These are phyloP conservation scores for Metschnikowia noctiluminum DNA, from an alignment of 805 yeast genomes.

Conservation along the genomic window DNA sequence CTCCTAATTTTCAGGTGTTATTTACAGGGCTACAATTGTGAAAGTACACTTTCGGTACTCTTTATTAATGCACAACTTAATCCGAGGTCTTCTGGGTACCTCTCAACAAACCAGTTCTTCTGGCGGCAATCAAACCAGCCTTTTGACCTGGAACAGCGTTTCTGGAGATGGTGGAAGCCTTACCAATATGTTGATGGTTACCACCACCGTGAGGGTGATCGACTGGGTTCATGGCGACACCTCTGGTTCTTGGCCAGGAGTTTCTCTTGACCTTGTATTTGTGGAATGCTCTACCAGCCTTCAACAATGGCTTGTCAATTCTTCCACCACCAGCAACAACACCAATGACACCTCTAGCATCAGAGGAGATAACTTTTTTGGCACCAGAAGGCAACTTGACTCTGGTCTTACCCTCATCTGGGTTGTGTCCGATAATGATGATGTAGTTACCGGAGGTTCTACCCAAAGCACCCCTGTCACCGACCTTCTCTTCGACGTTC, in stretches of 20 bases:
- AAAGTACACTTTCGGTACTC: constrained; percentile 6
- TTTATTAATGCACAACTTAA: constrained; percentile 26
- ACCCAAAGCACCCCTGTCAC: constrained; percentile 99
- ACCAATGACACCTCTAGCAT: constrained; percentile 99
- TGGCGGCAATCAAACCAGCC: constrained; percentile 99
- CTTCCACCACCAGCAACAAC: constrained; percentile 99
- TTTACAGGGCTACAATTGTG: background rate
- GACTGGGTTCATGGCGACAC: constrained; percentile 99
- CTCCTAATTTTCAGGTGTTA: background rate
- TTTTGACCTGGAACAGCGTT: constrained; percentile 99
- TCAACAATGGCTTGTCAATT: constrained; percentile 98
- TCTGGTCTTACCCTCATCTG: constrained; percentile 98
- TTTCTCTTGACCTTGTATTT: constrained; percentile 99
- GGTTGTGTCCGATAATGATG: constrained; percentile 98
- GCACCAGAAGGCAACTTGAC: constrained; percentile 99
- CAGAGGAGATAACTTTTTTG: constrained; percentile 91
- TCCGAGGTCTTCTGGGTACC: constrained; percentile 89
- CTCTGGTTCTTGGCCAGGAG: constrained; percentile 99
- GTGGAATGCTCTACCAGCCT: constrained; percentile 99
- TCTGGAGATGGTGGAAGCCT: constrained; percentile 98
- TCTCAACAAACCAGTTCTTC: constrained; percentile 99
- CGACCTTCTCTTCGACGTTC: constrained; percentile 97
- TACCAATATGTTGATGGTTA: constrained; percentile 99
- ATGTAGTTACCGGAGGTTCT: constrained; percentile 99
- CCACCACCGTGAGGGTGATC: constrained; percentile 99